Conservation (phyloP, 2,329 filamentous ascomycete species). For the Penicillium brasilianum region DNA sequence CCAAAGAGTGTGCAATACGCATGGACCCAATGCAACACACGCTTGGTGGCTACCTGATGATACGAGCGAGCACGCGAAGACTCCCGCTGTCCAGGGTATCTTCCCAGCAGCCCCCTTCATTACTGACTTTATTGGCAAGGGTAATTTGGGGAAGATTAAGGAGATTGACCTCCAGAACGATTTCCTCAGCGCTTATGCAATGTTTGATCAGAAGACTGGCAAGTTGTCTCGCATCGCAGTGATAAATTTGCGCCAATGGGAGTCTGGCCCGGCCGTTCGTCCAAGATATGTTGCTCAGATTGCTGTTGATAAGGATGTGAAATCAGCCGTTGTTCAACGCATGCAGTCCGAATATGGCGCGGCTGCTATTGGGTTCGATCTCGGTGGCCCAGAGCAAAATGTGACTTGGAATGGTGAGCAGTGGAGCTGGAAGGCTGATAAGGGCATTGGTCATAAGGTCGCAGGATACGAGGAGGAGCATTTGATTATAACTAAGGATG, state of each 20-base stretch:
- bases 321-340: slow-evolving; percentile 14
- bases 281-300: slow-evolving; percentile 7
- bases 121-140: slow-evolving; percentile 28
- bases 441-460: slow-evolving; percentile 13
- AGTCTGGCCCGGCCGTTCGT: neutral
- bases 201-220: slow-evolving; percentile 10
- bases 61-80: slow-evolving; percentile 11
- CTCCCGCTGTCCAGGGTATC: slow-evolving; percentile 24
- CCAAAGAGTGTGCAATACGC: slow-evolving; percentile 23
- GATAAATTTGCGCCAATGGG: slow-evolving; percentile 15
- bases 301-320: neutral
- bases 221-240: slow-evolving; percentile 10
- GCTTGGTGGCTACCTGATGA: slow-evolving; percentile 24
- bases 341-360: slow-evolving; percentile 23
- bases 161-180: slow-evolving; percentile 8
- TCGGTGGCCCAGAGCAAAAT: slow-evolving; percentile 32
- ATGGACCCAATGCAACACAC: slow-evolving; percentile 22
- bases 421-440: slow-evolving; percentile 26
- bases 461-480: neutral
- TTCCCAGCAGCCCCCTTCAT: slow-evolving; percentile 26
- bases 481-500: neutral
- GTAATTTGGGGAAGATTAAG: slow-evolving; percentile 11
- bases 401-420: slow-evolving; percentile 36
- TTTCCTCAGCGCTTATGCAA: slow-evolving; percentile 16
- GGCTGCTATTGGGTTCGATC: slow-evolving; percentile 29